These are phyloP conservation scores for Raffaelea deltoideospora DNA, from an alignment of 2,329 filamentous ascomycete species.

Conservation along the genomic window DNA sequence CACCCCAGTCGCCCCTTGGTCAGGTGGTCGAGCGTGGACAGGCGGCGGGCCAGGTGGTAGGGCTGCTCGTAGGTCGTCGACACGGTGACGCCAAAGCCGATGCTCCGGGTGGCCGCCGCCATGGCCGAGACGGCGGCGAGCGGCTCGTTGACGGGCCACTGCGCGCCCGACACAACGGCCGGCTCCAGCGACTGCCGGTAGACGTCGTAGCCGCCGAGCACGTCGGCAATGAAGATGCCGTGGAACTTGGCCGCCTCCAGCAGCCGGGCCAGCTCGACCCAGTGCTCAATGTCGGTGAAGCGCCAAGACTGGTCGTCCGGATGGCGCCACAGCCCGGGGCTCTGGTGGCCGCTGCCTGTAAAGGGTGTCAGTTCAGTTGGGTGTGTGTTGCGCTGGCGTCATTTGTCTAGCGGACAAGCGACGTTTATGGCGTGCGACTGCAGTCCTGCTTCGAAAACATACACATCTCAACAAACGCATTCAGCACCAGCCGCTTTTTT, in stretches of 20 bases:
- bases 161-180: slow-evolving; percentile 45
- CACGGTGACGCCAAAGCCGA: slow-evolving; percentile 9
- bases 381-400: not conserved
- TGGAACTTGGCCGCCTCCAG: slow-evolving; percentile 49
- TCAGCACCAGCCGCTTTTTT: slow-evolving; percentile 8
- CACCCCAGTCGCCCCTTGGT: slow-evolving; percentile 21
- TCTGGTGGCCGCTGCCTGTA: not conserved
- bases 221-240: slow-evolving; percentile 33
- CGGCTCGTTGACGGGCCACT: slow-evolving; percentile 60
- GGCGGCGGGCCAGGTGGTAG: slow-evolving; percentile 7
- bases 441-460: no score
- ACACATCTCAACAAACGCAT: slow-evolving; percentile 12
- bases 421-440: no score
- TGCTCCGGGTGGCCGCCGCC: slow-evolving; percentile 9
- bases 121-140: slow-evolving; percentile 26
- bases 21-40: slow-evolving; percentile 9
- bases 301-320: slow-evolving; percentile 46
- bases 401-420: not conserved
- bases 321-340: slow-evolving; percentile 36
- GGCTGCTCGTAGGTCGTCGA: slow-evolving; percentile 9
- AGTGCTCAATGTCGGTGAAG: slow-evolving; percentile 46
- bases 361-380: not conserved
- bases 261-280: slow-evolving; percentile 43
- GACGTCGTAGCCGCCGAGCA: slow-evolving; percentile 50
- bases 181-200: slow-evolving; percentile 46